phyloP scores from a whole-genome alignment of 768 basidiomycete genomes.

The Suillus paluster region DNA sequence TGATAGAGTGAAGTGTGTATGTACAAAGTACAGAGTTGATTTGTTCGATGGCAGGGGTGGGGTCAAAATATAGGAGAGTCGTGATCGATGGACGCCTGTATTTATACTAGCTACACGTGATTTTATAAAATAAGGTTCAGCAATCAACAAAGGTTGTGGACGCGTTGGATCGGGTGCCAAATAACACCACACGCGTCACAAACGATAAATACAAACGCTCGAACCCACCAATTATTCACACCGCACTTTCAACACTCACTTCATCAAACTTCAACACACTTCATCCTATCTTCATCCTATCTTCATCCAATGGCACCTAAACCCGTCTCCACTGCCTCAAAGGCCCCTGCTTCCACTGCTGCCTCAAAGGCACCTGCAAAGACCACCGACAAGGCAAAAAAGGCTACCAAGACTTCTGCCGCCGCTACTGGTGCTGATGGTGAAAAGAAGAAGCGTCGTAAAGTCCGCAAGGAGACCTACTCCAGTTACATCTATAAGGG shows the following conservation, averaged over 20 bases:
- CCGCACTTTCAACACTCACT: not conserved
- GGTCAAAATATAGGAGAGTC: constrained; percentile 19
- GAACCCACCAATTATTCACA: not conserved
- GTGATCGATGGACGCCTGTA: constrained; percentile 8
- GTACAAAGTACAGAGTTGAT: not conserved
- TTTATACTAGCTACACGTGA: constrained; percentile 33
- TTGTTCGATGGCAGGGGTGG: too few relatives aligned
- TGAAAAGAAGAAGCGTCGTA: too few relatives aligned
- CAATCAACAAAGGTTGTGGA: constrained; percentile 40
- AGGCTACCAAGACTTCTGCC: too few relatives aligned
- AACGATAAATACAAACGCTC: constrained; percentile 21
- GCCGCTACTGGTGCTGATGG: too few relatives aligned
- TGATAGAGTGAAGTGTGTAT: constrained; percentile 16
- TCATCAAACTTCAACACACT: constrained; percentile 7
- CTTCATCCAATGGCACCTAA: too few relatives aligned
- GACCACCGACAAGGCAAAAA: constrained; percentile 35
- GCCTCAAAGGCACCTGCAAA: constrained; percentile 63
- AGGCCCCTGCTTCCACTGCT: constrained; percentile 69
- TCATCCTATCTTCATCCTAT: too few relatives aligned
- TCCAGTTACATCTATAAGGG: too few relatives aligned
- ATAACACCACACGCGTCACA: constrained; percentile 43
- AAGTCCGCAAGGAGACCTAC: too few relatives aligned
- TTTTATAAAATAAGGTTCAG: constrained; percentile 37
- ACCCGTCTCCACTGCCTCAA: constrained; percentile 52
- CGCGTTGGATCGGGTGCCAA: constrained; percentile 38